A percentile compares a stretch with the other conserved stretches of the same genome.
These are phyloP conservation scores for Phaeosphaeria sp. DNA, from an alignment of 2,329 filamentous ascomycete genomes.

Conservation along the genomic window DNA sequence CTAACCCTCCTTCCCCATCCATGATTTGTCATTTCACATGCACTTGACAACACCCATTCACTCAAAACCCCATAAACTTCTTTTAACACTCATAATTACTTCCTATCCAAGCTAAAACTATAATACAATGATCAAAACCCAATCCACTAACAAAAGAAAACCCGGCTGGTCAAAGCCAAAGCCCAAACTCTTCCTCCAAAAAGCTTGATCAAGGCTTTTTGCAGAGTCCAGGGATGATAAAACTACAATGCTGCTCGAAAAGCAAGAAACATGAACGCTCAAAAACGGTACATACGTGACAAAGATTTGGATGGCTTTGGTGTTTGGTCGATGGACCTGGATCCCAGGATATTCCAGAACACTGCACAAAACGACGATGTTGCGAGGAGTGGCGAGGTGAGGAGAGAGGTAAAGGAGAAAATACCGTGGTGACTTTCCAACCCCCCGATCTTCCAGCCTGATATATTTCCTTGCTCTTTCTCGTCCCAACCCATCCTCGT, in stretches of 20 bases:
- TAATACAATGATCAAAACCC: not conserved
- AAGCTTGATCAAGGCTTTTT: slow-evolving; percentile 7
- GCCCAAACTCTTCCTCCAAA: slow-evolving; percentile 6
- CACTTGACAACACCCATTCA: too few species aligned
- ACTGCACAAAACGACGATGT: too few species aligned
- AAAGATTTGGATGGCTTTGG: not conserved
- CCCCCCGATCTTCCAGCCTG: slow-evolving; percentile 40
- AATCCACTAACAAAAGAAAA: slow-evolving; percentile 20
- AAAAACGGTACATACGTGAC: slow-evolving; percentile 2
- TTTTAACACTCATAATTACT: not conserved
- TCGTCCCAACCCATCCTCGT: slow-evolving; percentile 2
- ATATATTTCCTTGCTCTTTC: not conserved
- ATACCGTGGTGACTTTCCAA: slow-evolving; percentile 25
- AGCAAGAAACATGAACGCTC: not conserved
- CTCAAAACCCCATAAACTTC: too few species aligned
- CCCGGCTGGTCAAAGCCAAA: slow-evolving; percentile 28
- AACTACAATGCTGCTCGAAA: not conserved
- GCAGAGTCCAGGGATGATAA: not conserved
- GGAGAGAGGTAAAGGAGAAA: not conserved
- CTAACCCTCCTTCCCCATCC: too few species aligned
- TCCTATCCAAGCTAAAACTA: not conserved
- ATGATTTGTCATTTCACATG: too few species aligned
- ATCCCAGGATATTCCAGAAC: not conserved
- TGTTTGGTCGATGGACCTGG: too few species aligned
- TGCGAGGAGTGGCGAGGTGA: not conserved